Percentiles rank a stretch among this genome's conserved stretches.
These are phyloP conservation scores for Penicillium sclerotiorum DNA, from an alignment of 2,329 filamentous ascomycete genomes.

Conservation along the genomic window DNA sequence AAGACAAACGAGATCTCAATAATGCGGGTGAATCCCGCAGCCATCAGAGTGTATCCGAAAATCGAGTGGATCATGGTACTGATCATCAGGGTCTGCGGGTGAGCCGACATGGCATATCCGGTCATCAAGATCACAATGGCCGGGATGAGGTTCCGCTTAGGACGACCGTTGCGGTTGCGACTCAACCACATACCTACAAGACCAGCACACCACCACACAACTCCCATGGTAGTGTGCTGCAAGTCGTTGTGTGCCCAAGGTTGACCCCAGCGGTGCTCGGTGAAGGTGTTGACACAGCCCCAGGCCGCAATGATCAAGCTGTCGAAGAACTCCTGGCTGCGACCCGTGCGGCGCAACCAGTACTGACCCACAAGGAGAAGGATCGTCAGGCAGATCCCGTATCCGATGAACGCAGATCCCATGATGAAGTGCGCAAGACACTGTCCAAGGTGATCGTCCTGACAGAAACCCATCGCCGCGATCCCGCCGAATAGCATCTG, in stretches of 20 bases:
- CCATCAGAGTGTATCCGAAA: constrained; percentile 96
- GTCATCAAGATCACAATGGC: constrained; percentile 89
- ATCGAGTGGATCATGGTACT: constrained; percentile 85
- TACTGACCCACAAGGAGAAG: constrained; percentile 84
- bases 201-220: constrained; percentile 96
- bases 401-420: constrained; percentile 94
- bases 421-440: constrained; percentile 98
- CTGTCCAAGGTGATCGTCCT: constrained; percentile 86
- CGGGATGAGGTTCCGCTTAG: constrained; percentile 90
- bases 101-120: constrained; percentile 92
- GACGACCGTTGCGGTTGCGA: constrained; percentile 75
- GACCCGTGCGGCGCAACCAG: constrained; percentile 79
- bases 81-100: constrained; percentile 80
- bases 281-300: constrained; percentile 98
- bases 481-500: constrained; percentile 98
- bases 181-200: constrained; percentile 91
- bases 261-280: constrained; percentile 90
- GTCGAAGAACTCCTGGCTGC: constrained; percentile 97
- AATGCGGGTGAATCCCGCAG: constrained; percentile 77
- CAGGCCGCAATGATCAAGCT: constrained; percentile 86
- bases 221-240: constrained; percentile 99
- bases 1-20: constrained; percentile 91
- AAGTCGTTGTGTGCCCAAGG: constrained; percentile 91
- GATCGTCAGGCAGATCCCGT: constrained; percentile 84
- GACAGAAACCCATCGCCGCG: constrained; percentile 87